A percentile compares a stretch with the other conserved stretches of the same genome.
Conservation (phyloP, 305 asterid species). For the Fraxinus xanthoxyloides region DNA sequence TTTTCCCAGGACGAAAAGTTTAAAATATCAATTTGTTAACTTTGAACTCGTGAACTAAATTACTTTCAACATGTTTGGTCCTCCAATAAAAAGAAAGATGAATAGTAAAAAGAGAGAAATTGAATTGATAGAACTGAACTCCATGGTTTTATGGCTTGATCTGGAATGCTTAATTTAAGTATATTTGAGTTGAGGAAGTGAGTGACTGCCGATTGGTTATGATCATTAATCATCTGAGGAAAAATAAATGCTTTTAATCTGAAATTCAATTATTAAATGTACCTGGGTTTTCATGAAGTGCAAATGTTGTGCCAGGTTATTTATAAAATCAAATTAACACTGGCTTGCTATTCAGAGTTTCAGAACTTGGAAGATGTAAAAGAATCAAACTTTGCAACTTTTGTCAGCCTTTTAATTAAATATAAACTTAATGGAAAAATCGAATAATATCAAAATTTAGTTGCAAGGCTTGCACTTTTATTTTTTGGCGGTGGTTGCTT, state of each 20-base stretch:
- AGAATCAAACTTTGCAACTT: background rate
- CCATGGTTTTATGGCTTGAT: constrained; percentile 10
- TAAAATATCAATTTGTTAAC: constrained; percentile 18
- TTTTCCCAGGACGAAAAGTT: background rate
- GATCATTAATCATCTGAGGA: constrained; percentile 15
- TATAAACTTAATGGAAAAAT: background rate
- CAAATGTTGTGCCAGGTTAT: background rate
- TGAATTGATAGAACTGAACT: constrained; percentile 7
- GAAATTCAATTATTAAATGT: background rate
- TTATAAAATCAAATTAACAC: constrained; percentile 12
- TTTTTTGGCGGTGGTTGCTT: background rate
- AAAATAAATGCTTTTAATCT: background rate
- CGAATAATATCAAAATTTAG: background rate
- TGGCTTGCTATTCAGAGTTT: constrained; percentile 14
- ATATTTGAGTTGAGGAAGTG: constrained; percentile 7
- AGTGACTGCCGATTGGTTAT: constrained; percentile 7
- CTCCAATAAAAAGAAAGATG: constrained; percentile 15
- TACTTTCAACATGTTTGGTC: constrained; percentile 8
- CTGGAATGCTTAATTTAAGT: constrained; percentile 19
- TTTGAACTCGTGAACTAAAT: constrained; percentile 16
- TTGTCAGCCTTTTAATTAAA: background rate
- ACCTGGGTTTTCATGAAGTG: background rate
- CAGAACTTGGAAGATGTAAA: constrained; percentile 17
- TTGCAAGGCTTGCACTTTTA: background rate
- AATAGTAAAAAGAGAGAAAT: constrained; percentile 4